Evolutionary conservation across 2,329 filamentous ascomycete species (phyloP), one percentile per base, ranked within the genome.

Genomic region (Penicillium sp.): DNA sequence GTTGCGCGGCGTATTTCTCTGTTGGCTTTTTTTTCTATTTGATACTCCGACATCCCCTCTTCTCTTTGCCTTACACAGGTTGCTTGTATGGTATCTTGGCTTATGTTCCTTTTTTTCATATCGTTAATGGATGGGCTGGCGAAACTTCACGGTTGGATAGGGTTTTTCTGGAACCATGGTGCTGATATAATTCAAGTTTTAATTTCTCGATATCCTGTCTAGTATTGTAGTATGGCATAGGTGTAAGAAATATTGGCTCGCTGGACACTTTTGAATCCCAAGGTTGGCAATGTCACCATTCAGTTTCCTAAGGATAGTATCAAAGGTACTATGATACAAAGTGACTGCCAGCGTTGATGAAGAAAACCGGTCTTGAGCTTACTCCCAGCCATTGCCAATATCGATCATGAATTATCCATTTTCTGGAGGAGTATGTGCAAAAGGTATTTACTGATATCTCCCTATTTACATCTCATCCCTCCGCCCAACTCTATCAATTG

Each of bases 121-220:
- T 67, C 56, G 45, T 67, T 65, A 65, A 59, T 54, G 61, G 61
- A 59, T 62, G 61, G 63, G 58, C 58, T 58, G 68, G 68, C 68
- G 68, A 70, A 70, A 61, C 61, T 52, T 64, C 39, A 60, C 64
- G 66, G 53, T 66, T 62, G 69, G 60, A 56, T 64, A 63, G 65
- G 55, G 65, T 55, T 63, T 51, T 43, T 36, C 54, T 46, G 55
- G 52, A 57, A 58, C 51, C 55, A 59, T 58, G 60, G 61, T 64
- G 56, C 67, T 59, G 56, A 63, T 54, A 57, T 62, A 66, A 61
- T 65, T 58, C 55, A 59, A 67, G 21, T 40, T 40, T 14, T 40
- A 54, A 55, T 49, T 50, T 42, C 14, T 29, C 3, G 2, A 18
- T n/a, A 36, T 18, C 8, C n/a, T 36, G n/a, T 21, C 8, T 9